These are phyloP conservation scores for Barbatosphaeria neglecta DNA, from an alignment of 495 filamentous ascomycete genomes.

Conservation along the genomic window DNA sequence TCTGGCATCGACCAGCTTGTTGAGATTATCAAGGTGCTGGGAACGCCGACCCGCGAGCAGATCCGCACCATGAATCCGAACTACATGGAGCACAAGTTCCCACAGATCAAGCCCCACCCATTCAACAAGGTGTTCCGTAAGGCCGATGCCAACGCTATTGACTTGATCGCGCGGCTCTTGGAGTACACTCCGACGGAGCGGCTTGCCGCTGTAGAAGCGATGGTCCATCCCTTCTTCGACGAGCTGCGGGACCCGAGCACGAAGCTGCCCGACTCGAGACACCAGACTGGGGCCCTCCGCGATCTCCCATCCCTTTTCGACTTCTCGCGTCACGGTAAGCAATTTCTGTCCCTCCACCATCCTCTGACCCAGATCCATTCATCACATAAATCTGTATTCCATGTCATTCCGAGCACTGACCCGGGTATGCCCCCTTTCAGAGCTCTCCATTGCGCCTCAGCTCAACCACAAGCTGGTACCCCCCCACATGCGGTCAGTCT, in stretches of 20 bases:
- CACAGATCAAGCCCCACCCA: conserved; percentile 98
- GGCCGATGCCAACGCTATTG: conserved; percentile 84
- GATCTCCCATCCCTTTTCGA: conserved; percentile 86
- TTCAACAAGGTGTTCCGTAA: conserved; percentile 99
- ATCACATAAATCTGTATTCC: background rate
- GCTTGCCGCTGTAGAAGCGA: conserved; percentile 85
- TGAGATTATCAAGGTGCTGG: conserved; percentile 98
- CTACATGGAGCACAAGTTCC: conserved; percentile 99
- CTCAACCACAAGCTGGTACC: conserved; percentile 84
- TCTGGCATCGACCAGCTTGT: conserved; percentile 98
- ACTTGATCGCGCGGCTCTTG: conserved; percentile 82
- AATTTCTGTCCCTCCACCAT: background rate
- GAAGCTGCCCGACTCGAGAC: conserved; percentile 84
- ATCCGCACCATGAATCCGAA: conserved; percentile 99
- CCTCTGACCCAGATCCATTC: background rate
- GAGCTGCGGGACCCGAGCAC: conserved; percentile 84
- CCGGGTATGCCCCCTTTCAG: conserved; percentile 32
- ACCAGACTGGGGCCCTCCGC: conserved; percentile 58
- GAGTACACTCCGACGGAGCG: conserved; percentile 97
- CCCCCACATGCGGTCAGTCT: conserved; percentile 59
- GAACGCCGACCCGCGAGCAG: conserved; percentile 94
- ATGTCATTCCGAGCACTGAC: background rate
- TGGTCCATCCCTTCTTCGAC: conserved; percentile 98
- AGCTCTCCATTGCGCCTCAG: conserved; percentile 85
- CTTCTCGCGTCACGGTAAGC: conserved; percentile 84